A percentile compares a stretch with the other conserved stretches of the same genome.
Evolutionary conservation across 2,329 filamentous ascomycete species (phyloP).

Genomic region (Xylariomycetidae sp.): DNA sequence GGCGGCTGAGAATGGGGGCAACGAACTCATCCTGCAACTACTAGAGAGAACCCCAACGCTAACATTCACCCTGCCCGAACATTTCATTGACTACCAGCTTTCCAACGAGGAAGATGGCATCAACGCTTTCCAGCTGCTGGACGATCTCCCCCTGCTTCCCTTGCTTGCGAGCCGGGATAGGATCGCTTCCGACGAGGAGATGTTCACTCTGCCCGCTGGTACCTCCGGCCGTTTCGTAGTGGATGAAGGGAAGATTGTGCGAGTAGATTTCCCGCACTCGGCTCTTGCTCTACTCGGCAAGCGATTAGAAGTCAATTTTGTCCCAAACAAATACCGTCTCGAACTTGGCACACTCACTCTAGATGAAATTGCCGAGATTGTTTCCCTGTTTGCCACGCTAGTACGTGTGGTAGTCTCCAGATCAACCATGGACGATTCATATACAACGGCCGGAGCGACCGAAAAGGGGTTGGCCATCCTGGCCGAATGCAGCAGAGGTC

Average conservation of each 20-base stretch:
- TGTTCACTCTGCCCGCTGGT: conserved; percentile 60
- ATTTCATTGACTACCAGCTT: conserved; percentile 71
- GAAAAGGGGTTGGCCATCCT: conserved; percentile 45
- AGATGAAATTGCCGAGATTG: conserved; percentile 66
- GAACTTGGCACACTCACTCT: conserved; percentile 50
- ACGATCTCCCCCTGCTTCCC: conserved; percentile 60
- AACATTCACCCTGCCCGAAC: conserved; percentile 68
- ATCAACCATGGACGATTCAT: too few species aligned
- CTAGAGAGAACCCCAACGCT: conserved; percentile 68
- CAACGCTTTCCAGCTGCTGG: conserved; percentile 67
- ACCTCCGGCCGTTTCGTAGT: conserved; percentile 70
- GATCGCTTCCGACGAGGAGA: conserved; percentile 40
- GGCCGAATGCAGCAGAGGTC: conserved; percentile 53
- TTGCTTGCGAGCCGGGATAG: conserved; percentile 41
- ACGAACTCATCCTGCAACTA: conserved; percentile 52
- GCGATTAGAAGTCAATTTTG: conserved; percentile 63
- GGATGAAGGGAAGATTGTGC: conserved; percentile 70
- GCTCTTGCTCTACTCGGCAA: conserved; percentile 75
- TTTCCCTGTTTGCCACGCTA: conserved; percentile 69
- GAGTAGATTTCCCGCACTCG: conserved; percentile 76
- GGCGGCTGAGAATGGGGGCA: conserved; percentile 26
- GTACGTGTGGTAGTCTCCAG: too few species aligned
- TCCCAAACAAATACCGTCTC: conserved; percentile 49
- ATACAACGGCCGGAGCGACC: conserved; percentile 34
- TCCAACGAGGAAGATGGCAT: conserved; percentile 82